phyloP scores from a whole-genome alignment of 805 yeast genomes.

The Starmerella floris region DNA sequence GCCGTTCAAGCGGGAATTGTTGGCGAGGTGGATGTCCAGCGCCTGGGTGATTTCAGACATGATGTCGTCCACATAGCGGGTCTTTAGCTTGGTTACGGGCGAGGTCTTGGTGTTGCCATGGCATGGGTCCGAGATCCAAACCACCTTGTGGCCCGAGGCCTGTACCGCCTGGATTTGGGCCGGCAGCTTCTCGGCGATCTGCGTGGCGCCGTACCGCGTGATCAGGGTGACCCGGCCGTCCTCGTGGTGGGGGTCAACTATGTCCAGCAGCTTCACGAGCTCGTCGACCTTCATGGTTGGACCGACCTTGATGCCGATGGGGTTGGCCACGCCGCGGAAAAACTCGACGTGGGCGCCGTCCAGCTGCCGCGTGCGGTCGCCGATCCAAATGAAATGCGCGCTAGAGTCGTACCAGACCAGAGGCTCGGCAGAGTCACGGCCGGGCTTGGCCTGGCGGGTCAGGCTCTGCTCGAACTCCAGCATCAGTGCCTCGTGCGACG shows the following conservation, averaged over 20 bases:
- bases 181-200: slow-evolving; percentile 29
- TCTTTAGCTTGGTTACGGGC: slow-evolving; percentile 30
- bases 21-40: slow-evolving; percentile 27
- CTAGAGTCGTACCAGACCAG: slow-evolving; percentile 28
- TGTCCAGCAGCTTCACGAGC: slow-evolving; percentile 28
- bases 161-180: slow-evolving; percentile 31
- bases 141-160: slow-evolving; percentile 30
- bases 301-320: slow-evolving; percentile 34
- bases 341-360: slow-evolving; percentile 37
- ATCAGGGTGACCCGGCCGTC: slow-evolving; percentile 33
- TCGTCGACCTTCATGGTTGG: slow-evolving; percentile 32
- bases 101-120: slow-evolving; percentile 34
- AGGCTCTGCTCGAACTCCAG: slow-evolving; percentile 33
- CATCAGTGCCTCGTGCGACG: slow-evolving; percentile 33
- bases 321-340: slow-evolving; percentile 33
- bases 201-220: slow-evolving; percentile 32
- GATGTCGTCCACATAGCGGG: slow-evolving; percentile 34
- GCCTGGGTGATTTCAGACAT: slow-evolving; percentile 30
- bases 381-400: slow-evolving; percentile 35
- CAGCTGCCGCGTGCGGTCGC: slow-evolving; percentile 34
- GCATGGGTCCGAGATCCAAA: slow-evolving; percentile 36
- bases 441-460: slow-evolving; percentile 26
- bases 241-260: slow-evolving; percentile 30
- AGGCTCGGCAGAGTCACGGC: slow-evolving; percentile 19
- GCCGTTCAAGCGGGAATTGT: slow-evolving; percentile 29